Conservation (phyloP, 2,329 filamentous ascomycete species). For the Sarocladiaceae sp. region DNA sequence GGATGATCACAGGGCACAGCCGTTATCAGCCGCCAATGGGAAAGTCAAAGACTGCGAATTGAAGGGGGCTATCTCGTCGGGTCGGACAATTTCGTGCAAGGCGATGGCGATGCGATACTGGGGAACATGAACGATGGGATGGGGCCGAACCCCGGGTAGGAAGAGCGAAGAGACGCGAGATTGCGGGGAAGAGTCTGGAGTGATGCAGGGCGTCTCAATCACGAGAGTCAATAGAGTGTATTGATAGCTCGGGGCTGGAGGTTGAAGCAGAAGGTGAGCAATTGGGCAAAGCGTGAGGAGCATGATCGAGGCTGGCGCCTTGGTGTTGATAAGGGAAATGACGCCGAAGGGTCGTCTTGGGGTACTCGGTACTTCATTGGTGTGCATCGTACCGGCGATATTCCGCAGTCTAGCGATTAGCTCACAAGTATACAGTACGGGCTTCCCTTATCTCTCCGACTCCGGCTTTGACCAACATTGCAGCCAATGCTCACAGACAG, state of each 20-base stretch:
- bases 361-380: neutral
- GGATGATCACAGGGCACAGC: neutral
- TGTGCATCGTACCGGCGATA: neutral
- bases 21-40: slow-evolving; percentile 1
- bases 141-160: slow-evolving; percentile 1
- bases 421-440: neutral
- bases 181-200: slow-evolving; percentile 4
- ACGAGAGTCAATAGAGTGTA: neutral
- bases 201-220: slow-evolving; percentile 3
- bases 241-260: neutral
- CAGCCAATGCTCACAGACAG: neutral
- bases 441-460: neutral
- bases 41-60: neutral
- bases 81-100: neutral
- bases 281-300: slow-evolving; percentile 1
- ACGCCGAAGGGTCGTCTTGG: neutral
- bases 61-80: no score
- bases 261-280: neutral
- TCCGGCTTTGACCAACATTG: neutral
- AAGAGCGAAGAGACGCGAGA: neutral
- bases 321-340: slow-evolving; percentile 8
- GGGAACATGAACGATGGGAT: neutral
- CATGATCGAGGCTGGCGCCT: neutral
- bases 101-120: neutral
- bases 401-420: neutral